phyloP scores from a whole-genome alignment of 805 yeast species.

The Pichia pseudocactophila region DNA sequence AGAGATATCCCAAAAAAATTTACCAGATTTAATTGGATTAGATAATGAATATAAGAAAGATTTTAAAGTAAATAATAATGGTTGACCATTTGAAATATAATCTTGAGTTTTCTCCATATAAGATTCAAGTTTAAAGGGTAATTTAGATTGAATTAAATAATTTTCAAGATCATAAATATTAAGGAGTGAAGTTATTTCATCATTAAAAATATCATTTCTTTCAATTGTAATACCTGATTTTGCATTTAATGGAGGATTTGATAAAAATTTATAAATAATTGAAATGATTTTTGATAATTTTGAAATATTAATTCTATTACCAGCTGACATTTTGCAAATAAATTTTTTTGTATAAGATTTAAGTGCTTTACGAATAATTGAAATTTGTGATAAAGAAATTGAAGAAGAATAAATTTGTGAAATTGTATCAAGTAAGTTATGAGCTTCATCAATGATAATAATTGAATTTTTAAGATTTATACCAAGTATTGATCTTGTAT shows the following conservation, averaged over 20 bases:
- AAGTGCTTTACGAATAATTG: constrained; percentile 38
- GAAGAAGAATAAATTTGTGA: constrained; percentile 57
- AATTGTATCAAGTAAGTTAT: constrained; percentile 73
- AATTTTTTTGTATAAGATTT: constrained; percentile 51
- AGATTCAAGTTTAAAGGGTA: constrained; percentile 75
- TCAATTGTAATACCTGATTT: constrained; percentile 48
- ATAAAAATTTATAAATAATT: constrained; percentile 41
- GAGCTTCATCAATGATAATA: constrained; percentile 87
- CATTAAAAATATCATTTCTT: constrained; percentile 43
- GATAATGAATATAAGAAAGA: constrained; percentile 56
- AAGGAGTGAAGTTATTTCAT: constrained; percentile 58
- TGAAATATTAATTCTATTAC: constrained; percentile 60
- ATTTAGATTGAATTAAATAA: constrained; percentile 58
- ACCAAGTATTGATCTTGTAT: constrained; percentile 50
- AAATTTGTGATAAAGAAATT: constrained; percentile 43
- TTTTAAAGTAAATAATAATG: constrained; percentile 56
- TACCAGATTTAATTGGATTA: constrained; percentile 76
- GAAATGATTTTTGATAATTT: constrained; percentile 53
- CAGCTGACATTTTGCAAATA: constrained; percentile 53
- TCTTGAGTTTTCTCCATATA: constrained; percentile 37
- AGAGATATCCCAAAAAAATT: constrained; percentile 49
- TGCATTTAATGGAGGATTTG: constrained; percentile 22
- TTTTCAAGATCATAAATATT: constrained; percentile 60
- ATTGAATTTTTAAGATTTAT: constrained; percentile 55
- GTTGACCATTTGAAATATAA: constrained; percentile 25